These are phyloP conservation scores for Colletotrichum nymphaeae DNA, from an alignment of 2,329 filamentous ascomycete genomes.

Conservation along the genomic window DNA sequence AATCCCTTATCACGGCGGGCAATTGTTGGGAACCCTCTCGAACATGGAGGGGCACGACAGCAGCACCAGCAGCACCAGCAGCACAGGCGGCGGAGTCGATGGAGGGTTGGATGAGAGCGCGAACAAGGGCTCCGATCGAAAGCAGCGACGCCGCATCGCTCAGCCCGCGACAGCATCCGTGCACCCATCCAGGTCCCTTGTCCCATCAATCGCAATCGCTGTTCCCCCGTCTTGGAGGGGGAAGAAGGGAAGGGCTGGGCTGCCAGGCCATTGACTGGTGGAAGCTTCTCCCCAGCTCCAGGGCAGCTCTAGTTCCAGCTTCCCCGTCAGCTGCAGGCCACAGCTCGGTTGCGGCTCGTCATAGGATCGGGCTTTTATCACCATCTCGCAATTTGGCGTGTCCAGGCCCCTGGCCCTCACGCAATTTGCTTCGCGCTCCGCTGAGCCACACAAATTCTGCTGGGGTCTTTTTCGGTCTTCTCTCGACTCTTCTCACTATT, in stretches of 20 bases:
- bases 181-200: slow-evolving; percentile 24
- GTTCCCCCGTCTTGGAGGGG: slow-evolving; percentile 13
- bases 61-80: background rate
- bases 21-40: background rate
- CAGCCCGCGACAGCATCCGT: slow-evolving; percentile 33
- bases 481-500: background rate
- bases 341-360: slow-evolving; percentile 28
- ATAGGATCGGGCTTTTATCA: slow-evolving; percentile 28
- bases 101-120: background rate
- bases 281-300: slow-evolving; percentile 10
- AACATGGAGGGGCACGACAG: slow-evolving; percentile 12
- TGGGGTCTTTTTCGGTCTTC: background rate
- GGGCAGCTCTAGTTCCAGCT: slow-evolving; percentile 8
- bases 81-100: background rate
- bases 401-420: slow-evolving; percentile 1
- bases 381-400: slow-evolving; percentile 10
- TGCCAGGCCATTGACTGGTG: slow-evolving; percentile 19
- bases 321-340: background rate
- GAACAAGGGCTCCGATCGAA: slow-evolving; percentile 23
- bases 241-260: background rate
- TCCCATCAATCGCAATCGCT: background rate
- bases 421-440: slow-evolving; percentile 26
- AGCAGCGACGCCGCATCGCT: slow-evolving; percentile 27
- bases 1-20: slow-evolving; percentile 1
- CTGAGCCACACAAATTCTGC: slow-evolving; percentile 1